Evolutionary conservation across 768 basidiomycete genomes (phyloP).

Genomic region (Lentinula sp.): DNA sequence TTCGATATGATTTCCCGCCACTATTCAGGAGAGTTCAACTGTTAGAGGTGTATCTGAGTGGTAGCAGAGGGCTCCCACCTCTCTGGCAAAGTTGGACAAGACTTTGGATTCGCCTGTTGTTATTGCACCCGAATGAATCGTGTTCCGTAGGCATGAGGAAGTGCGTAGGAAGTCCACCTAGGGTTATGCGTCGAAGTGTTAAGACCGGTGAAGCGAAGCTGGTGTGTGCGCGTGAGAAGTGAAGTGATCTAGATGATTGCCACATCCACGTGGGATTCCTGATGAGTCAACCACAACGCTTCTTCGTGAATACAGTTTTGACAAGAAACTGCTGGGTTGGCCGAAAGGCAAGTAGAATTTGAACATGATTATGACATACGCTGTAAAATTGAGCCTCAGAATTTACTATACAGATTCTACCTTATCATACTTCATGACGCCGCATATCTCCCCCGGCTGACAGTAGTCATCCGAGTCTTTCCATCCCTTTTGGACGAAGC

Average conservation of each 20-base stretch:
- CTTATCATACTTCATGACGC: not conserved
- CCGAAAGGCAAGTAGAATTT: too few relatives aligned
- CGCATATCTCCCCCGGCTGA: conserved; percentile 1
- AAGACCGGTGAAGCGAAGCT: not conserved
- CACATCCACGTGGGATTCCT: not conserved
- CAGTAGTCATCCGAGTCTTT: not conserved
- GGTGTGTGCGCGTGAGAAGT: not conserved
- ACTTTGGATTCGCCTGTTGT: conserved; percentile 43
- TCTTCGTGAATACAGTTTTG: too few relatives aligned
- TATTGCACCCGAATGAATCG: conserved; percentile 16
- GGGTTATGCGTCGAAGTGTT: not conserved
- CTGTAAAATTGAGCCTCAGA: not conserved
- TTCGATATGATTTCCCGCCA: conserved; percentile 54
- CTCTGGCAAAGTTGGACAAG: conserved; percentile 70
- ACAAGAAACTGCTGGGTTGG: too few relatives aligned
- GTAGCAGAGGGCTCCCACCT: conserved; percentile 36
- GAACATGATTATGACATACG: not conserved
- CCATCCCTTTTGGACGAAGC: not conserved
- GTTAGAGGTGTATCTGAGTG: conserved; percentile 2
- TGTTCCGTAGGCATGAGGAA: conserved; percentile 25
- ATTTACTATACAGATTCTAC: not conserved
- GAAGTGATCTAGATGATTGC: not conserved
- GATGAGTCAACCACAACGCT: too few relatives aligned
- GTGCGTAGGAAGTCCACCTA: not conserved
- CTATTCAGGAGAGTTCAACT: conserved; percentile 25